A percentile compares a stretch with the other conserved stretches of the same genome.
phyloP scores from a whole-genome alignment of 1,284 basidiomycete genomes.

The Ceratobasidium sp. region DNA sequence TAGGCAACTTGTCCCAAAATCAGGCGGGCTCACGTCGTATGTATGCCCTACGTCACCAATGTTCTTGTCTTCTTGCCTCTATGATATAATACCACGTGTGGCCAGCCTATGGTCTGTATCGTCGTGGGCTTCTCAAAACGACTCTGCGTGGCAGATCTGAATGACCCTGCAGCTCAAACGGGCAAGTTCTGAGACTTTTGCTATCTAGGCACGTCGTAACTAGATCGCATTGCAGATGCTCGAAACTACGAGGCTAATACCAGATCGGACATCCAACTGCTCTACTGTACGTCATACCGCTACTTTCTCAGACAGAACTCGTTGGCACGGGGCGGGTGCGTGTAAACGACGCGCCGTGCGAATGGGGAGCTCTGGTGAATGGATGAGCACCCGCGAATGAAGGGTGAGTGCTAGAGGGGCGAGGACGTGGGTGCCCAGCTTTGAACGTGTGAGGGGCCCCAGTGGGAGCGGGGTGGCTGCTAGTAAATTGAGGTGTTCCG shows the following conservation, averaged over 20 bases:
- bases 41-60: conserved; percentile 30
- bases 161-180: not conserved
- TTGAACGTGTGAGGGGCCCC: not conserved
- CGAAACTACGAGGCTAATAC: conserved; percentile 4
- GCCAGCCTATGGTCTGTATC: not conserved
- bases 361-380: conserved; percentile 6
- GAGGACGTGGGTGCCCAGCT: not conserved
- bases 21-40: conserved; percentile 12
- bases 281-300: not conserved
- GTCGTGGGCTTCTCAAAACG: not conserved
- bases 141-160: not conserved
- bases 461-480: not conserved
- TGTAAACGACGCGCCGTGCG: not conserved
- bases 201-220: not conserved
- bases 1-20: not conserved
- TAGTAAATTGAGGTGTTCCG: not conserved
- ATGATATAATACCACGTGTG: conserved; percentile 42
- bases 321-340: conserved; percentile 1
- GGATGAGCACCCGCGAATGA: conserved; percentile 18
- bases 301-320: conserved; percentile 13
- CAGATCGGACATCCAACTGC: not conserved
- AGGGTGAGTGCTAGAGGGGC: not conserved
- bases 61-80: conserved; percentile 26
- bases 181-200: not conserved
- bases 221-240: not conserved